Evolutionary conservation across 1,284 basidiomycete genomes (phyloP), one percentile per base, ranked within the genome.

Genomic region (Heterobasidion occidentale): DNA sequence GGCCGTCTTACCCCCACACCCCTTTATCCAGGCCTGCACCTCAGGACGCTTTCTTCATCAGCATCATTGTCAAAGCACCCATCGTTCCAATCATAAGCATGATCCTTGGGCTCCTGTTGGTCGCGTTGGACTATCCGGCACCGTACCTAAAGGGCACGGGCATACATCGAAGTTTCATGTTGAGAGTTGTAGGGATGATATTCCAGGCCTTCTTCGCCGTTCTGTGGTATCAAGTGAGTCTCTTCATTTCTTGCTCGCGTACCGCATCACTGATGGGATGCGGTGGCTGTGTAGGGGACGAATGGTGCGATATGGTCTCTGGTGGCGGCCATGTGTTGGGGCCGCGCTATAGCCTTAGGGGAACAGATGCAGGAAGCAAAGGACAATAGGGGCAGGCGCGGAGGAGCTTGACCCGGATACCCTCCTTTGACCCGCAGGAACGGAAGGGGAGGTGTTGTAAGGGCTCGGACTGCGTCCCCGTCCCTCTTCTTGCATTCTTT

Each of bases 221-320:
- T 53, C 68, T 94, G 54, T 88, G 79, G 67, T 92, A 93, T 72
- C 90, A 93, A 74, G 90, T 88, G 64, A 62, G 78, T 65, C 34
- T 19, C 46, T 47, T n/a, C 42, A n/a, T 15, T 15, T 11, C 35
- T 6, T 46, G 17, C 17, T 51, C 15, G 34, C 48, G n/a, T n/a
- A 7, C 27, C 34, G 51, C 38, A 38, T 36, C 12, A 52, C 47
- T 48, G 48, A 52, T 53, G 14, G 52, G 42, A 36, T 46, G 3
- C 36, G 45, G 47, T 60, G 56, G 14, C 45, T 53, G 20, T 33
- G 19, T 57, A 90, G 89, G 89, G 89, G 54, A 89, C 86, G 45
- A 91, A 91, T 67, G 84, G 80, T 38, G 81, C 83, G 33, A 69
- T 90, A 58, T 92, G 80, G 73, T 87, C 86, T 9, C 64, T 88